A percentile compares a stretch with the other conserved stretches of the same genome.
Conservation (phyloP, 352 stramenopile species). For the Globisporangium uncinulatum region DNA sequence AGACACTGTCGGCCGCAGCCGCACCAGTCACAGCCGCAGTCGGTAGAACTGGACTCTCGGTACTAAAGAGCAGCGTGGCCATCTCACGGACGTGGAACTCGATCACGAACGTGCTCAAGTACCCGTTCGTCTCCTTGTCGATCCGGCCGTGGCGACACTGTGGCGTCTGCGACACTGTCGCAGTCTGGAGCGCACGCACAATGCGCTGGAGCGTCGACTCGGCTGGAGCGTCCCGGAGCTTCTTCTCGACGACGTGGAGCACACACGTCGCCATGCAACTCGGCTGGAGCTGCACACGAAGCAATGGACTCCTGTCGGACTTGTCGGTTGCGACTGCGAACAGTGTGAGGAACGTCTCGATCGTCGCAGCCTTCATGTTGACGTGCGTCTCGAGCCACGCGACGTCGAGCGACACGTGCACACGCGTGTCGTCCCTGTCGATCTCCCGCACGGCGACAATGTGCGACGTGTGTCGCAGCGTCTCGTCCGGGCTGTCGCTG, state of each 20-base stretch:
- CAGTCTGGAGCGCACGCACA: conserved; percentile 13
- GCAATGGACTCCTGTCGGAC: not conserved
- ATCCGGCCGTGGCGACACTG: conserved; percentile 13
- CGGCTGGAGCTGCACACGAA: conserved; percentile 26
- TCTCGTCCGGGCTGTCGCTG: not conserved
- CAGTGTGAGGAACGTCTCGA: conserved; percentile 79
- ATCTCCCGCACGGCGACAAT: conserved; percentile 1
- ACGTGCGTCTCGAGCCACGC: conserved; percentile 55
- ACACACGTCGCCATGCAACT: conserved; percentile 49
- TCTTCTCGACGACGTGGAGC: conserved; percentile 47
- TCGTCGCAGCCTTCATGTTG: conserved; percentile 64
- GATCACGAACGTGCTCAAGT: conserved; percentile 44
- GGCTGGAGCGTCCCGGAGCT: conserved; percentile 26
- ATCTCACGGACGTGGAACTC: conserved; percentile 56
- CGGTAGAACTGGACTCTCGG: conserved; percentile 12
- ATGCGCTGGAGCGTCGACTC: conserved; percentile 37
- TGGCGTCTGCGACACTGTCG: not conserved
- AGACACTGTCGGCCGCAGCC: conserved; percentile 18
- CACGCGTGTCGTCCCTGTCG: not conserved
- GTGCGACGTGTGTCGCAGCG: not conserved
- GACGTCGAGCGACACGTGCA: conserved; percentile 39
- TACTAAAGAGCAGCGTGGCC: conserved; percentile 22
- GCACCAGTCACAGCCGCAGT: not conserved
- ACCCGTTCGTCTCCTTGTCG: conserved; percentile 51
- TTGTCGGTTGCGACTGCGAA: conserved; percentile 33